These are phyloP conservation scores for Mortierella sp. DNA, from an alignment of 371 early-diverging fungal genomes.

Conservation along the genomic window DNA sequence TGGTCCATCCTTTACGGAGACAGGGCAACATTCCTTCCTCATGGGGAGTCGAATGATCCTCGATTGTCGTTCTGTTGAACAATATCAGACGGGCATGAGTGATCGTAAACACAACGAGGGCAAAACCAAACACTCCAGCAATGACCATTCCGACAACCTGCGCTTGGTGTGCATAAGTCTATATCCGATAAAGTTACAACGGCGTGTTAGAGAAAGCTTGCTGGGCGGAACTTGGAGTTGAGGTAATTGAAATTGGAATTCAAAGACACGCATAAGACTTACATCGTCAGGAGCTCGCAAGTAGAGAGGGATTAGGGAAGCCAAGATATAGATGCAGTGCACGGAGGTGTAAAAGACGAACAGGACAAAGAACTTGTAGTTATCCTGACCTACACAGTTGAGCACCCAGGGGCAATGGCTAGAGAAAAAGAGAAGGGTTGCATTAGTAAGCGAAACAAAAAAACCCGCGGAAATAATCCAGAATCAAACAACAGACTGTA, in stretches of 20 bases:
- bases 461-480: not conserved
- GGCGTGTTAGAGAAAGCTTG: not conserved
- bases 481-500: not conserved
- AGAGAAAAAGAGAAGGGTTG: not conserved
- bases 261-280: slow-evolving; percentile 13
- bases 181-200: slow-evolving; percentile 48
- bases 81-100: slow-evolving; percentile 66
- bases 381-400: slow-evolving; percentile 73
- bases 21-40: slow-evolving; percentile 61
- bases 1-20: slow-evolving; percentile 61
- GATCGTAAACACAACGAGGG: slow-evolving; percentile 45
- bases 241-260: not conserved
- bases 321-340: slow-evolving; percentile 64
- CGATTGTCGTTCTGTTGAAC: slow-evolving; percentile 70
- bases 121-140: slow-evolving; percentile 62
- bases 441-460: not conserved
- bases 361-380: slow-evolving; percentile 74
- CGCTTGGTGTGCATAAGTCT: slow-evolving; percentile 35
- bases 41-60: slow-evolving; percentile 63
- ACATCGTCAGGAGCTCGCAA: slow-evolving; percentile 58
- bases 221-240: not conserved
- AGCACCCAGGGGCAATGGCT: slow-evolving; percentile 79
- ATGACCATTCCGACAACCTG: slow-evolving; percentile 60
- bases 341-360: slow-evolving; percentile 68
- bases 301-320: slow-evolving; percentile 59